Evolutionary conservation across 2,329 filamentous ascomycete genomes (phyloP), one percentile per base, ranked within the genome.

Genomic region (Fusarium agapanthi): DNA sequence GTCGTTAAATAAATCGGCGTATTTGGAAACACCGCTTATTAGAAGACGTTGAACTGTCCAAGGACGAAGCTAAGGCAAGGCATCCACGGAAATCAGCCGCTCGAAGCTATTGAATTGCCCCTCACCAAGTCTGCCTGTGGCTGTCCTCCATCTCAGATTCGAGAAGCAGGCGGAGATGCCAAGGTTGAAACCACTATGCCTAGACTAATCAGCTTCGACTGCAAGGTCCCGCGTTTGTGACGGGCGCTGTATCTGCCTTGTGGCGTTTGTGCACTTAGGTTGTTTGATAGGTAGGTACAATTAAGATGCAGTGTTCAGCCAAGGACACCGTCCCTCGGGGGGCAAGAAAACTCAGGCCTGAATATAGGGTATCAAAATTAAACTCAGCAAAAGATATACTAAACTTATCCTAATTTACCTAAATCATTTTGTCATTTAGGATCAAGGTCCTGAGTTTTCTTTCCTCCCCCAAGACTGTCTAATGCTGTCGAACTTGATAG

Each of bases 171-270:
- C 58, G 20, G 56, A 53, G 24, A n/a, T 18, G 26, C 24, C 26
- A 67, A 67, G 57, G 48, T 15, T 67, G 51, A 51, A n/a, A 53
- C 24, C 32, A 35, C n/a, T 22, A 34, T 51, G n/a, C 30, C 48
- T 32, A 55, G 26, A 64, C 26, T 34, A 14, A 38, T 28, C 30
- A 40, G 34, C 44, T 53, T 18, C 18, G 38, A 24, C 35, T 64
- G 40, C 57, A 63, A 68, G 64, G 41, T 37, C 28, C 50, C 58
- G 24, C 43, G 38, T 32, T 32, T 63, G 28, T 63, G 34, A 28
- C n/a, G 26, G 55, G 15, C 18, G 22, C 18, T 24, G 22, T 50
- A 45, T 56, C 34, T 64, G 16, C 34, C 22, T 63, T 51, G 43
- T 63, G 65, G 34, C 20, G 26, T 20, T 37, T 51, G 57, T 47